These are phyloP conservation scores for Drosera spatulata DNA, from an alignment of 179 eudicot genomes.

Conservation along the genomic window DNA sequence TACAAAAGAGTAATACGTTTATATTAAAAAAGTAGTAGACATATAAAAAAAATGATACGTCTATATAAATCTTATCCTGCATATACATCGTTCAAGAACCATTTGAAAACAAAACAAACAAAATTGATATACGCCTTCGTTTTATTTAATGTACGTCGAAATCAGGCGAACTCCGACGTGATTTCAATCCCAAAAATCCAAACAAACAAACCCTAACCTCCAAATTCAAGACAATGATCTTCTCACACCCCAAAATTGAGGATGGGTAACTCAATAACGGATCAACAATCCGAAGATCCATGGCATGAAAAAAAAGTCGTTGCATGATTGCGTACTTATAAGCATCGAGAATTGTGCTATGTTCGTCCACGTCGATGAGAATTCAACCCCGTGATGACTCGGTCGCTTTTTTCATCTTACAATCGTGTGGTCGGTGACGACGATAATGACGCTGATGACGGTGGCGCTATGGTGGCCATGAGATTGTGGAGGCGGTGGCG, in stretches of 20 bases:
- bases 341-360: conserved; percentile 31
- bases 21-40: too few species aligned
- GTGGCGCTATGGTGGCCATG: too few species aligned
- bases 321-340: conserved; percentile 63
- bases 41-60: too few species aligned
- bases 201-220: neutral
- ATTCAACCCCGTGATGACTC: conserved; percentile 45
- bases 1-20: too few species aligned
- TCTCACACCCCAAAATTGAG: conserved; percentile 57
- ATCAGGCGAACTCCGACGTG: neutral
- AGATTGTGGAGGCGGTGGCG: too few species aligned
- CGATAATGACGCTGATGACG: conserved; percentile 22
- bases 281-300: conserved; percentile 62
- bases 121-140: too few species aligned
- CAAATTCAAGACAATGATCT: conserved; percentile 36
- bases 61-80: too few species aligned
- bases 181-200: neutral
- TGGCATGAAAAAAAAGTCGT: conserved; percentile 57
- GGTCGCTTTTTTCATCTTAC: conserved; percentile 35
- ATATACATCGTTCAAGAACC: too few species aligned
- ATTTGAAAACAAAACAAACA: too few species aligned
- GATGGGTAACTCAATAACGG: conserved; percentile 60
- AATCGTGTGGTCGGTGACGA: too few species aligned
- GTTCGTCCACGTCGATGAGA: conserved; percentile 26
- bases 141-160: too few species aligned